Percentiles rank a stretch among this genome's conserved stretches.
phyloP scores from a whole-genome alignment of 176 grass and related monocot genomes.

The Zizania latifolia region DNA sequence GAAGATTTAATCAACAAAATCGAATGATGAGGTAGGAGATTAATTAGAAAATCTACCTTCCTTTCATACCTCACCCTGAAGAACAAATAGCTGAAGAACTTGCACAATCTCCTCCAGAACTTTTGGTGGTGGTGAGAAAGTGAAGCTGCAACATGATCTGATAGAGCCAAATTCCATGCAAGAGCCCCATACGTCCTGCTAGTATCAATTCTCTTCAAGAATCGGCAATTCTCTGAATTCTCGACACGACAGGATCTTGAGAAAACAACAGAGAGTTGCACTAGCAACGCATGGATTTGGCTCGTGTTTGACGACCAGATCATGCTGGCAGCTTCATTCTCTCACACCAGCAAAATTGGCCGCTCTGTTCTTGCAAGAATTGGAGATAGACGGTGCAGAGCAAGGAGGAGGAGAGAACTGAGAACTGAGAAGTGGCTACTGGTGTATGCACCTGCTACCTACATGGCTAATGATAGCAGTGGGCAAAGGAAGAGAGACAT shows the following conservation, averaged over 20 bases:
- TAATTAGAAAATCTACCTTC: not conserved
- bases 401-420: not conserved
- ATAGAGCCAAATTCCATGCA: not conserved
- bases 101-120: not conserved
- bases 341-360: slow-evolving; percentile 42
- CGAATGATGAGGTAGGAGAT: not conserved
- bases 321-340: slow-evolving; percentile 87
- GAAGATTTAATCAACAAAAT: not conserved
- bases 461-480: not conserved
- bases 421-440: not conserved
- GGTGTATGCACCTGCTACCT: not conserved
- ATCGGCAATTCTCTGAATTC: too few relatives aligned
- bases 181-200: too few relatives aligned
- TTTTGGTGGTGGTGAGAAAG: slow-evolving; percentile 58
- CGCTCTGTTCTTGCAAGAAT: not conserved
- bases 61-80: not conserved
- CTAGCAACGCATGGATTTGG: not conserved
- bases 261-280: not conserved
- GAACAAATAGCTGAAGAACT: not conserved
- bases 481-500: slow-evolving; percentile 22
- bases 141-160: slow-evolving; percentile 85
- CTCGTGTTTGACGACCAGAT: slow-evolving; percentile 28
- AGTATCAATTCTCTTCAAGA: too few relatives aligned
- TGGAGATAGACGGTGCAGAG: not conserved
- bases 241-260: not conserved